phyloP scores from a whole-genome alignment of 1,139 yeast genomes.

The Pichia norvegensis region DNA sequence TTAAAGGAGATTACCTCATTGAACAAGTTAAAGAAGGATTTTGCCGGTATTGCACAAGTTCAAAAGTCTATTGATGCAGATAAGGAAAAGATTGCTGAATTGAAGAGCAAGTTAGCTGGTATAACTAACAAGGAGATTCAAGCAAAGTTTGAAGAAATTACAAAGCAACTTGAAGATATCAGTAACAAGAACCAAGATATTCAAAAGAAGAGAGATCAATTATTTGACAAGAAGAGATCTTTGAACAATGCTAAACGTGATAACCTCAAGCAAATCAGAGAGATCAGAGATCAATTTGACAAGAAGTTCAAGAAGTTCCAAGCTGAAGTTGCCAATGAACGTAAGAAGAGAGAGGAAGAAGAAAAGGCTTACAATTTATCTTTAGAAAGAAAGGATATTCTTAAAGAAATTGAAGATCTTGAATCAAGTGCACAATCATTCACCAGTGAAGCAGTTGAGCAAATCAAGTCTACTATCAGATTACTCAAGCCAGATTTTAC shows the following conservation, averaged over 20 bases:
- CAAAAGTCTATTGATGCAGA: conserved; percentile 79
- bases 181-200: conserved; percentile 54
- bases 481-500: conserved; percentile 7
- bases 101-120: conserved; percentile 60
- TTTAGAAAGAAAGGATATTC: conserved; percentile 26
- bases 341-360: conserved; percentile 61
- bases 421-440: conserved; percentile 67
- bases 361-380: conserved; percentile 28
- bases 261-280: conserved; percentile 54
- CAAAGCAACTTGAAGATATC: conserved; percentile 54
- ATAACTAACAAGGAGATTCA: conserved; percentile 49
- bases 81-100: conserved; percentile 64
- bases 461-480: conserved; percentile 5
- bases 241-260: conserved; percentile 66
- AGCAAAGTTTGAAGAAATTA: conserved; percentile 51
- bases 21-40: conserved; percentile 76
- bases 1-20: conserved; percentile 81
- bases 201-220: conserved; percentile 56
- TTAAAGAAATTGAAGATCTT: conserved; percentile 53
- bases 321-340: conserved; percentile 60
- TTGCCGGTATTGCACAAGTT: conserved; percentile 61
- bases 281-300: conserved; percentile 60
- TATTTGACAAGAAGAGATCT: conserved; percentile 60
- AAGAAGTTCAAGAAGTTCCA: conserved; percentile 66
- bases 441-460: conserved; percentile 28